Evolutionary conservation across 192 early-diverging fungal species (phyloP).

Genomic region (Backusella mclennaniae): DNA sequence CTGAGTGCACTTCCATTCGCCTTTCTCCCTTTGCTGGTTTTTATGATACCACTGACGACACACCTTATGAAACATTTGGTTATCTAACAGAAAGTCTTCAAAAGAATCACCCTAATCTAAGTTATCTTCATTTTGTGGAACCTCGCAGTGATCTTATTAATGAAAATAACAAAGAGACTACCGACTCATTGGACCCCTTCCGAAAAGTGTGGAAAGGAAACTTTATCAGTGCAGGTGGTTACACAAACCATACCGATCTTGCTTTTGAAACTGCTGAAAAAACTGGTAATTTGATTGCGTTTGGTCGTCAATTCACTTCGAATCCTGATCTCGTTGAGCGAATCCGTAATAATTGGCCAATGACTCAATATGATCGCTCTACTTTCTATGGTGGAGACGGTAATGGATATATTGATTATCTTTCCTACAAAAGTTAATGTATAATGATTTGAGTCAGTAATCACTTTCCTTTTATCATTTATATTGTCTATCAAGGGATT

Average conservation of each 20-base stretch:
- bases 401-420: background rate
- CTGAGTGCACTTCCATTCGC: slow-evolving; percentile 33
- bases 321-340: slow-evolving; percentile 8
- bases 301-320: slow-evolving; percentile 7
- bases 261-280: slow-evolving; percentile 19
- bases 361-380: background rate
- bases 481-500: background rate
- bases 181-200: slow-evolving; percentile 11
- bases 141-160: slow-evolving; percentile 9
- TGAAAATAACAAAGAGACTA: background rate
- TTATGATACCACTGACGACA: slow-evolving; percentile 35
- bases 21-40: slow-evolving; percentile 30
- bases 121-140: slow-evolving; percentile 36
- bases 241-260: background rate
- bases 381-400: background rate
- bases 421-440: background rate
- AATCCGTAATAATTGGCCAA: background rate
- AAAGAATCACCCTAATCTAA: slow-evolving; percentile 28
- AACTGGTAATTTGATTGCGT: background rate
- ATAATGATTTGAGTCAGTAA: background rate
- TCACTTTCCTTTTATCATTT: background rate
- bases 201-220: slow-evolving; percentile 15
- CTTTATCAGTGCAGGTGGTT: slow-evolving; percentile 27
- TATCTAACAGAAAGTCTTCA: slow-evolving; percentile 22
- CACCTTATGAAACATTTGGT: slow-evolving; percentile 20